These are phyloP conservation scores for Helminthosporium solani DNA, from an alignment of 2,329 filamentous ascomycete species.

Conservation along the genomic window DNA sequence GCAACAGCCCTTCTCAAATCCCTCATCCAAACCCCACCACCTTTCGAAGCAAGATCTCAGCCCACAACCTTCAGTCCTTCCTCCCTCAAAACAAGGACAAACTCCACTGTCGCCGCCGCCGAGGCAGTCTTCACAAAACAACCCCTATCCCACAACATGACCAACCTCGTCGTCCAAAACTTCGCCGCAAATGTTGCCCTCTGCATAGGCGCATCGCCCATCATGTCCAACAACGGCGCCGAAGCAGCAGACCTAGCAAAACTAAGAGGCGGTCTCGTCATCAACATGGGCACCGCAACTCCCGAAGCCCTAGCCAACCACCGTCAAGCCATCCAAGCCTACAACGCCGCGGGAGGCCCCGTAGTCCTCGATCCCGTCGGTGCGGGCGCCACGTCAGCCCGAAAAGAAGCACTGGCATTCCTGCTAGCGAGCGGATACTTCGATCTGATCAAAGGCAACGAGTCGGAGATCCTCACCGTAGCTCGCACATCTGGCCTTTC, in stretches of 20 bases:
- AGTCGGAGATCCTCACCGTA: slow-evolving; percentile 78
- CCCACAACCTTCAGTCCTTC: slow-evolving; percentile 5
- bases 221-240: slow-evolving; percentile 86
- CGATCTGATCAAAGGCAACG: slow-evolving; percentile 90
- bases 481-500: slow-evolving; percentile 53
- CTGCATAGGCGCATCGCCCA: slow-evolving; percentile 80
- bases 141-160: slow-evolving; percentile 94
- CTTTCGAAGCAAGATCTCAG: slow-evolving; percentile 24
- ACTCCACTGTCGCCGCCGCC: slow-evolving; percentile 49
- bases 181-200: slow-evolving; percentile 90
- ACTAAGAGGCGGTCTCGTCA: slow-evolving; percentile 74
- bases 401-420: slow-evolving; percentile 68
- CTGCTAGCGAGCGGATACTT: slow-evolving; percentile 76
- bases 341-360: slow-evolving; percentile 74
- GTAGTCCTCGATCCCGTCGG: slow-evolving; percentile 89
- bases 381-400: slow-evolving; percentile 75
- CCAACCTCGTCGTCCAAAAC: slow-evolving; percentile 93
- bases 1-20: slow-evolving; percentile 61
- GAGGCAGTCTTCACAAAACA: slow-evolving; percentile 60
- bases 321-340: slow-evolving; percentile 71
- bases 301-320: slow-evolving; percentile 73
- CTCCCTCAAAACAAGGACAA: slow-evolving; percentile 14
- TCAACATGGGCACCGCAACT: slow-evolving; percentile 94
- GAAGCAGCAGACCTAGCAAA: slow-evolving; percentile 80
- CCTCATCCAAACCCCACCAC: slow-evolving; percentile 50